Base-by-base conservation (phyloP, 1,284 basidiomycete genomes). In the Malassezia dermatis region DNA sequence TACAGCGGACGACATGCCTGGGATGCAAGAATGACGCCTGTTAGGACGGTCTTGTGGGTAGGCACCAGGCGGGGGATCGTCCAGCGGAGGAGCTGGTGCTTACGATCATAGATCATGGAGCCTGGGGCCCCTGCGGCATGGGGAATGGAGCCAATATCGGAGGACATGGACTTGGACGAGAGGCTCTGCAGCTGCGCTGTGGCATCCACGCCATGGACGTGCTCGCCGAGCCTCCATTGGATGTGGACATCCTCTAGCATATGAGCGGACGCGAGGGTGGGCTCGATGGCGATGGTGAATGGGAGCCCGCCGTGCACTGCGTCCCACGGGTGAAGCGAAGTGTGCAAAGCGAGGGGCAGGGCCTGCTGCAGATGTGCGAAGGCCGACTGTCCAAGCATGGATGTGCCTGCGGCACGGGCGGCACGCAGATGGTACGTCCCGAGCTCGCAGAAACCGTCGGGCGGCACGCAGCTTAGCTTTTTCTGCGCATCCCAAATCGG, bases 401-500 rank as follows among this genome's bases (percentile, higher is more conserved):
- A 59, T 55, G 39, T 51, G 51, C 35, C 53, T 53, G 34, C 42
- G 43, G 8, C 56, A 13, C 1, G 42, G 30, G 23, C 59, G 54
- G 61, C 10, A 54, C 6, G 40, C 65, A 71, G 42, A 8, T 64
- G 39, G 30, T 64, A 70, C 17, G 47, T 37, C 4, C 60, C 58
- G 24, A 72, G 54, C 34, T 63, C 62, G 42, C 65, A 65, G 5
- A 44, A 26, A 1, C 69, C 69, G 52, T 72, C 69, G 0, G 69
- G 69, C 2, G 69, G 69, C 15, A 70, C 56, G 24, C 71, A 66
- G 39, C 51, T 56, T 1, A 71, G 49, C 34, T 51, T 42, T 30
- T 54, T 59, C 43, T 67, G 59, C 50, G 60, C 52, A 12, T 44
- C 32, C 86, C 88, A 94, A 50, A 84, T 83, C 64, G 83, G 82